These are phyloP conservation scores for Sordariomycetes sp. DNA, from an alignment of 2,329 filamentous ascomycete genomes.

Conservation along the genomic window DNA sequence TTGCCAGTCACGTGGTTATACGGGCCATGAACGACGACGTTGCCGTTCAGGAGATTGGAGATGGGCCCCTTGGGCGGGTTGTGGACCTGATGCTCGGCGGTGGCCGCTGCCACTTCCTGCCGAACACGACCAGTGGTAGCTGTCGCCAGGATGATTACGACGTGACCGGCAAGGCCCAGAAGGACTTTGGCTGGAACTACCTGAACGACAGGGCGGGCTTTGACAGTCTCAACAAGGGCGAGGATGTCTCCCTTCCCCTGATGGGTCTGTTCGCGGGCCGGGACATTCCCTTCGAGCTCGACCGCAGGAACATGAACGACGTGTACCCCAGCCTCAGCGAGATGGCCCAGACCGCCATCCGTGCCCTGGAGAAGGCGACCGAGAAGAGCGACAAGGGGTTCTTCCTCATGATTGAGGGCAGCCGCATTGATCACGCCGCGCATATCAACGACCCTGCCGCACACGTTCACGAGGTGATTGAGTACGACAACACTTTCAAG, in stretches of 20 bases:
- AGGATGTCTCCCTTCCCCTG: constrained; percentile 63
- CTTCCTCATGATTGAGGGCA: constrained; percentile 98
- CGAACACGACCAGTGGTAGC: constrained; percentile 69
- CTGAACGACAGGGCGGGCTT: constrained; percentile 63
- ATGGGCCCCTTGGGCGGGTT: constrained; percentile 74
- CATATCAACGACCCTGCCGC: constrained; percentile 76
- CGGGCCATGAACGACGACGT: constrained; percentile 81
- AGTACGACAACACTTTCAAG: constrained; percentile 80
- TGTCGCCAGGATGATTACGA: constrained; percentile 75
- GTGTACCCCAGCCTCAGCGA: constrained; percentile 82
- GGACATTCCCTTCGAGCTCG: constrained; percentile 90
- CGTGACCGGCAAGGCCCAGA: constrained; percentile 59
- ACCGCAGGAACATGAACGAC: constrained; percentile 68
- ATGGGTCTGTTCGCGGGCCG: constrained; percentile 73
- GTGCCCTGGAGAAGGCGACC: constrained; percentile 70
- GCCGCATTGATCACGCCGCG: constrained; percentile 89
- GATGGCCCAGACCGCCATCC: constrained; percentile 78
- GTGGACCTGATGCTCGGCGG: constrained; percentile 92
- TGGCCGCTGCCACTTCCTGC: constrained; percentile 84
- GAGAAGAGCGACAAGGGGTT: constrained; percentile 81
- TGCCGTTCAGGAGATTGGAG: constrained; percentile 82
- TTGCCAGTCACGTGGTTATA: constrained; percentile 76
- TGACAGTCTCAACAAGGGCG: constrained; percentile 58
- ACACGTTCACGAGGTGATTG: constrained; percentile 86
- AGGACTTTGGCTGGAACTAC: constrained; percentile 72